phyloP scores from a whole-genome alignment of 208 protist genomes.

The Lotmaria passim region DNA sequence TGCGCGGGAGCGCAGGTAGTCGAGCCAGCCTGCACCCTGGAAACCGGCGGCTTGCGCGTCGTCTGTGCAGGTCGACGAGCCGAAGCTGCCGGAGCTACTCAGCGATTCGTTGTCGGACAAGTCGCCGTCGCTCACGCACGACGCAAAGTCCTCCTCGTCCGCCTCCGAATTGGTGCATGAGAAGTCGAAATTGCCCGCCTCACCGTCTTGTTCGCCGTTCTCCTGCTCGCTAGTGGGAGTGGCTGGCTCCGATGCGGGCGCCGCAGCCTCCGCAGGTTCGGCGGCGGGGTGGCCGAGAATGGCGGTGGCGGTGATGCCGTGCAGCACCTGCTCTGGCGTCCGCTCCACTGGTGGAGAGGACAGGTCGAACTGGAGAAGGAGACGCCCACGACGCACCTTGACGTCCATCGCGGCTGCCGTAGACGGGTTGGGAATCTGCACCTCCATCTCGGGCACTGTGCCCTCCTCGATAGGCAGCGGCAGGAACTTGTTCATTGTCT shows the following conservation, averaged over 20 bases:
- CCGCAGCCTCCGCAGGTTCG: conserved; percentile 8
- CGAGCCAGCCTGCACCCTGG: conserved; percentile 44
- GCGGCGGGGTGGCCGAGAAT: conserved; percentile 52
- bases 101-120: conserved; percentile 34
- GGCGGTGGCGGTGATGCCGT: conserved; percentile 50
- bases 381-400: conserved; percentile 22
- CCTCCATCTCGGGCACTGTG: conserved; percentile 47
- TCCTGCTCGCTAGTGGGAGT: conserved; percentile 9
- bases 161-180: conserved; percentile 19
- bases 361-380: conserved; percentile 51
- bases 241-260: conserved; percentile 19
- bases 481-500: conserved; percentile 60
- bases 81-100: conserved; percentile 19
- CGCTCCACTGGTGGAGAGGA: conserved; percentile 31
- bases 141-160: conserved; percentile 58
- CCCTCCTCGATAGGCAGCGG: conserved; percentile 65
- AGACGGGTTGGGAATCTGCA: conserved; percentile 75
- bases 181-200: conserved; percentile 15
- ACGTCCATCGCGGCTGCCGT: conserved; percentile 55
- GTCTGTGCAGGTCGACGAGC: conserved; percentile 15
- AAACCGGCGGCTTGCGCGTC: conserved; percentile 4
- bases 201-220: not conserved
- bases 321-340: conserved; percentile 51
- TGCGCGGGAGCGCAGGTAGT: conserved; percentile 45
- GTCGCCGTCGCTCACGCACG: conserved; percentile 68